Evolutionary conservation across 2,329 filamentous ascomycete species (phyloP).

Genomic region (Byssoonygena ceratinophila): DNA sequence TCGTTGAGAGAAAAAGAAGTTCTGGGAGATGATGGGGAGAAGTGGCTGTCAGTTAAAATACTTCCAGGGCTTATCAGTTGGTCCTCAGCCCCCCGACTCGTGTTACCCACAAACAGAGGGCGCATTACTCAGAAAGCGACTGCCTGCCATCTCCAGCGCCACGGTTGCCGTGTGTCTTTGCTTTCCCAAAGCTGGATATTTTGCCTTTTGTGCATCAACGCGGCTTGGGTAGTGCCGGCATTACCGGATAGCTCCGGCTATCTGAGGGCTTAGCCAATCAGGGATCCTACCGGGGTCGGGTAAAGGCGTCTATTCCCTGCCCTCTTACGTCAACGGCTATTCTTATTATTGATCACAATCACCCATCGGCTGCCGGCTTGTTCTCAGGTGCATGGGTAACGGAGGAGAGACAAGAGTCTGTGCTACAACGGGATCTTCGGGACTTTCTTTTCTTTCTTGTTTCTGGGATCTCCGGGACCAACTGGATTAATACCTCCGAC

Average conservation of each 20-base stretch:
- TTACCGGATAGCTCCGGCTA: constrained; percentile 12
- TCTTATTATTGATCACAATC: background rate
- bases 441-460: background rate
- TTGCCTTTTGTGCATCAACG: background rate
- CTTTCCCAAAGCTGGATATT: background rate
- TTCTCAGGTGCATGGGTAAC: background rate
- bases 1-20: background rate
- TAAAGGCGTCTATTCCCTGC: constrained; percentile 1
- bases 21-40: background rate
- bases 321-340: constrained; percentile 4
- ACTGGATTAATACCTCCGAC: background rate
- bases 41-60: background rate
- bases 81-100: background rate
- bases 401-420: background rate
- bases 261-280: constrained; percentile 12
- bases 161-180: background rate
- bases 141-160: background rate
- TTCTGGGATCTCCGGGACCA: background rate
- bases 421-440: background rate
- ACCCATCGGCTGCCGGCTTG: background rate
- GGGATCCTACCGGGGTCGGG: constrained; percentile 2
- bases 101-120: background rate
- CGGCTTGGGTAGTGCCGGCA: constrained; percentile 10
- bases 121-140: background rate
- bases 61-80: background rate